Evolutionary conservation across 2,329 filamentous ascomycete genomes (phyloP).

Genomic region (Karstenula rhodostoma): DNA sequence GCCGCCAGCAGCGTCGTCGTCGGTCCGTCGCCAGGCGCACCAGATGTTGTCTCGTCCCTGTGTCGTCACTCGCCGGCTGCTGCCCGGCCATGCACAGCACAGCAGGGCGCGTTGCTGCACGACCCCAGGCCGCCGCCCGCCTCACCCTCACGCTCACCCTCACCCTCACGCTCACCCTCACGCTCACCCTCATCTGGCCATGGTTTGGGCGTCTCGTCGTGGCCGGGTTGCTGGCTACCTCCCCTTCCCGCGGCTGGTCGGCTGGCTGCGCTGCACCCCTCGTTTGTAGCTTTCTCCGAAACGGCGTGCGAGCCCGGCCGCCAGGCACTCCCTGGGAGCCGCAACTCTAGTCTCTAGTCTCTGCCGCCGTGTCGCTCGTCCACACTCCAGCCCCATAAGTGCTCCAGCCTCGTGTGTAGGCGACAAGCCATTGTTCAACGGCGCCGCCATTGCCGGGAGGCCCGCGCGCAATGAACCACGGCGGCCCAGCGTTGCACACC

Average conservation of each 20-base stretch:
- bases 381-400: neutral
- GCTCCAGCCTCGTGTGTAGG: conserved; percentile 14
- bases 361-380: neutral
- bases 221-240: neutral
- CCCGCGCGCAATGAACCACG: conserved; percentile 34
- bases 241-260: conserved; percentile 19
- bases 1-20: no score
- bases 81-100: conserved; percentile 22
- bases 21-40: no score
- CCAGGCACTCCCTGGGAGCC: conserved; percentile 6
- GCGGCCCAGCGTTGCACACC: conserved; percentile 37
- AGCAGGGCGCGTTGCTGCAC: conserved; percentile 37
- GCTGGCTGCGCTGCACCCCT: conserved; percentile 24
- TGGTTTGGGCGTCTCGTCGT: conserved; percentile 25
- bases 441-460: conserved; percentile 27
- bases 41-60: neutral
- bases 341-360: neutral
- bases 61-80: conserved; percentile 2
- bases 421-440: conserved; percentile 26
- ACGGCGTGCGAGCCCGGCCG: neutral
- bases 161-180: no score
- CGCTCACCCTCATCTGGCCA: conserved; percentile 14
- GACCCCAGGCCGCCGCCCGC: neutral
- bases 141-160: no score
- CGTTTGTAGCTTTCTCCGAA: conserved; percentile 22